Conservation (phyloP, 2,329 filamentous ascomycete genomes). For the Ophiosphaerella korrae region DNA sequence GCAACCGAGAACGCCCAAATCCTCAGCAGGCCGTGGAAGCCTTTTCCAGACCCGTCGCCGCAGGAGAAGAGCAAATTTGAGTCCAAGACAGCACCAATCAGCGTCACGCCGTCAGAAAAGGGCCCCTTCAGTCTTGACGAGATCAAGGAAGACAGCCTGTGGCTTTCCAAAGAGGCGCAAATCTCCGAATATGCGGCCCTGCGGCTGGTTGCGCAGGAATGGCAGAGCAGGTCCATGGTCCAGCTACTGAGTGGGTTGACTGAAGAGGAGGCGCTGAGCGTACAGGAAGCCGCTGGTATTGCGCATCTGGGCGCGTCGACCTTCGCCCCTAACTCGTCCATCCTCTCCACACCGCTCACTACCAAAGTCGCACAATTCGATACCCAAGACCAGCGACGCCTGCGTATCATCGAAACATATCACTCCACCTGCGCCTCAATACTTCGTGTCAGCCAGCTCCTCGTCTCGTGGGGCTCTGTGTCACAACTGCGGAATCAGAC, state of each 20-base stretch:
- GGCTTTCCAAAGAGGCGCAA: conserved; percentile 78
- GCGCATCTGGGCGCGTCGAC: conserved; percentile 64
- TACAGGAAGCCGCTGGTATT: conserved; percentile 74
- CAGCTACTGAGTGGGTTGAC: conserved; percentile 75
- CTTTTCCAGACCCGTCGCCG: conserved; percentile 67
- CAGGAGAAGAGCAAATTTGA: conserved; percentile 75
- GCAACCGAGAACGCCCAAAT: conserved; percentile 71
- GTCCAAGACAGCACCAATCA: conserved; percentile 83
- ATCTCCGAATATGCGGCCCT: conserved; percentile 84
- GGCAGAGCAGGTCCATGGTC: conserved; percentile 76
- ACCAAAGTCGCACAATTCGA: conserved; percentile 56
- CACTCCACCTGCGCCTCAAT: conserved; percentile 70
- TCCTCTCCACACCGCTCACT: conserved; percentile 36
- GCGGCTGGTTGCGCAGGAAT: conserved; percentile 79
- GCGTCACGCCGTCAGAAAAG: conserved; percentile 71
- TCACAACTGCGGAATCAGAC: conserved; percentile 32
- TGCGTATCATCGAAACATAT: conserved; percentile 73
- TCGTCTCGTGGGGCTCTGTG: conserved; percentile 42
- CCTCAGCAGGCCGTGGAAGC: conserved; percentile 70
- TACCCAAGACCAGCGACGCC: conserved; percentile 64
- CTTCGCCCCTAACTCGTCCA: conserved; percentile 51
- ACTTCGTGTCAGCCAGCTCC: conserved; percentile 43
- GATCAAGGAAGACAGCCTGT: conserved; percentile 83
- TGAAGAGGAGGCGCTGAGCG: conserved; percentile 75
- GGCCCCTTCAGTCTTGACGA: conserved; percentile 74